Percentiles rank a stretch among this genome's conserved stretches.
phyloP scores from a whole-genome alignment of 164 flowering plant genomes.

The Stephania japonica region DNA sequence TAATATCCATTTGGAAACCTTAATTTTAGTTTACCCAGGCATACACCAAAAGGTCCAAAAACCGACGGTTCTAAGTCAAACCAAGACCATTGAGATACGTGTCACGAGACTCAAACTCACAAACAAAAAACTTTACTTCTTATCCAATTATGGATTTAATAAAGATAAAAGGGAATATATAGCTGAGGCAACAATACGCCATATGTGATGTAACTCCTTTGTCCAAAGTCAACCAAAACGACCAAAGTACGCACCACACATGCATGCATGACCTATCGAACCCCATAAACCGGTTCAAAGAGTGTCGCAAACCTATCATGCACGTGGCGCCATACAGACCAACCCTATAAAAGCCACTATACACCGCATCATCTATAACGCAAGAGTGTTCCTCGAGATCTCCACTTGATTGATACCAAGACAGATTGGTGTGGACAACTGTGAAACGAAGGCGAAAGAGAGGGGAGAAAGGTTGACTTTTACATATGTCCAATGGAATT shows the following conservation, averaged over 20 bases:
- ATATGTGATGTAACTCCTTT: background rate
- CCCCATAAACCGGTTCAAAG: too few species aligned
- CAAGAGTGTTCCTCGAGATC: background rate
- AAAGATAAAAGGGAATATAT: too few species aligned
- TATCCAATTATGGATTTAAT: too few species aligned
- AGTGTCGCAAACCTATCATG: too few species aligned
- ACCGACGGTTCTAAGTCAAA: too few species aligned
- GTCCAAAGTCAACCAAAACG: background rate
- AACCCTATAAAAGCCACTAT: background rate
- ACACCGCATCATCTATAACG: background rate
- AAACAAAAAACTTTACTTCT: too few species aligned
- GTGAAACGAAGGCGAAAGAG: background rate
- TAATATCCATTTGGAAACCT: too few species aligned
- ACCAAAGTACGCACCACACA: background rate
- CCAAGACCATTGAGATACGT: too few species aligned
- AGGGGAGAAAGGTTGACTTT: conserved; percentile 2
- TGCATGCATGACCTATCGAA: too few species aligned
- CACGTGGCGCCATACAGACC: background rate
- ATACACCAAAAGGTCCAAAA: too few species aligned
- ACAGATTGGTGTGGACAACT: background rate
- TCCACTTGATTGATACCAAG: background rate
- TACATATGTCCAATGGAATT: background rate
- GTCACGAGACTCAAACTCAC: too few species aligned
- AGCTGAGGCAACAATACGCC: background rate
- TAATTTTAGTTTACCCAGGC: too few species aligned